Evolutionary conservation across 495 filamentous ascomycete genomes (phyloP).

Genomic region (Hypoxylon rickii): DNA sequence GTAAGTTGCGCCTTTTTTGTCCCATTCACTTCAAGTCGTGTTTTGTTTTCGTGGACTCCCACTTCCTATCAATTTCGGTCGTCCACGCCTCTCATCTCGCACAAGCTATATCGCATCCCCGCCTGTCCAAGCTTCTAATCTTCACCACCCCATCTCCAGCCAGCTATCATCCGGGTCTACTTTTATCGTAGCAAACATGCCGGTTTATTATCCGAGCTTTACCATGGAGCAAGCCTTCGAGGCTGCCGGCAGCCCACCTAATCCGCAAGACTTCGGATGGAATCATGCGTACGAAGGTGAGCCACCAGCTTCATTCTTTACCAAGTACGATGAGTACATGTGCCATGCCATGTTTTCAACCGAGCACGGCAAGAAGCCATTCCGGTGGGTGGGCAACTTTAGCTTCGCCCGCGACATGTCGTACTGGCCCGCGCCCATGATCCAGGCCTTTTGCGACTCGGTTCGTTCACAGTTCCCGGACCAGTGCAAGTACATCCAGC

Average conservation of each 20-base stretch:
- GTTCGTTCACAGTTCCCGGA: conserved; percentile 41
- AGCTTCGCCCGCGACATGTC: conserved; percentile 28
- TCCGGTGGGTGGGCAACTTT: conserved; percentile 34
- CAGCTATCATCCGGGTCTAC: too few relatives aligned
- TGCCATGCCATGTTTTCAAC: conserved; percentile 45
- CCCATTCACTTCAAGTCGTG: too few relatives aligned
- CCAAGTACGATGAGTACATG: conserved; percentile 19
- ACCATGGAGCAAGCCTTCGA: conserved; percentile 15
- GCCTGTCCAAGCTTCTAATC: too few relatives aligned
- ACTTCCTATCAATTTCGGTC: too few relatives aligned
- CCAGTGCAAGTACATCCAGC: conserved; percentile 36
- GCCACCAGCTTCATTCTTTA: conserved; percentile 37
- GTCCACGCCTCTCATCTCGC: too few relatives aligned
- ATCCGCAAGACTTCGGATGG: background rate
- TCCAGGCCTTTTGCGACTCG: conserved; percentile 34
- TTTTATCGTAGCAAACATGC: conserved; percentile 1
- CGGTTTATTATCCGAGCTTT: conserved; percentile 8
- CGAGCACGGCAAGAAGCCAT: conserved; percentile 21
- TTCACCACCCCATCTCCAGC: background rate
- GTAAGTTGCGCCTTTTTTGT: too few relatives aligned
- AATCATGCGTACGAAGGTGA: conserved; percentile 8
- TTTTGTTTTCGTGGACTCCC: too few relatives aligned
- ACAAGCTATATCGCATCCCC: too few relatives aligned
- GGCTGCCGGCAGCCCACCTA: background rate
- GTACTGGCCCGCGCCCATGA: conserved; percentile 29